Conservation (phyloP, 495 filamentous ascomycete genomes). For the Penicillium paradoxum region DNA sequence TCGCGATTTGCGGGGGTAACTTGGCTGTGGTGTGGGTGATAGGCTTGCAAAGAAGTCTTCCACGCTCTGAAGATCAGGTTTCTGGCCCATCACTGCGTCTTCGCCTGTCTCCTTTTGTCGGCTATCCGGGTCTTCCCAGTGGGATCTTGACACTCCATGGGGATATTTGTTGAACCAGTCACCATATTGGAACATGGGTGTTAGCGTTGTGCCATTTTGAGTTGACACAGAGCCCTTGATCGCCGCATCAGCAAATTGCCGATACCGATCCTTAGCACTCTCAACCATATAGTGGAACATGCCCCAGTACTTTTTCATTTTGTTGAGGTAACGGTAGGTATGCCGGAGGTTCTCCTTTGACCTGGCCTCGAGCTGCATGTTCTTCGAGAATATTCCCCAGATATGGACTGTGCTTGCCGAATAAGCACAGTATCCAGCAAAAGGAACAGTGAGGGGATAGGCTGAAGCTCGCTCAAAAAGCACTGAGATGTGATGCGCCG, state of each 20-base stretch:
- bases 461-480: constrained; percentile 75
- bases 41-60: constrained; percentile 91
- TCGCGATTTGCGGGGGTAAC: constrained; percentile 36
- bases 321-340: constrained; percentile 83
- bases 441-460: constrained; percentile 80
- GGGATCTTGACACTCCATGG: constrained; percentile 76
- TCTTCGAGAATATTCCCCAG: constrained; percentile 83
- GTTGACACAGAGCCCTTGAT: constrained; percentile 42
- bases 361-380: constrained; percentile 64
- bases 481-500: constrained; percentile 84
- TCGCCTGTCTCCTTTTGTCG: constrained; percentile 67
- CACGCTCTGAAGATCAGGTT: constrained; percentile 83
- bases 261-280: constrained; percentile 85
- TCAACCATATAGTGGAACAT: constrained; percentile 97
- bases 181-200: constrained; percentile 85
- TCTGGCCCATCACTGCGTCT: constrained; percentile 77
- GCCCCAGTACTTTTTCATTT: constrained; percentile 97
- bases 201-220: constrained; percentile 46
- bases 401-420: constrained; percentile 89
- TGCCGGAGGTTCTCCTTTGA: constrained; percentile 83
- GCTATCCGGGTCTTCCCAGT: constrained; percentile 73
- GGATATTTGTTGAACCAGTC: constrained; percentile 98
- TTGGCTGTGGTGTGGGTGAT: constrained; percentile 57
- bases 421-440: constrained; percentile 92
- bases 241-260: constrained; percentile 75